Base-by-base conservation (phyloP, 1,139 yeast genomes). In the Groenewaldozyma auringiensis region DNA sequence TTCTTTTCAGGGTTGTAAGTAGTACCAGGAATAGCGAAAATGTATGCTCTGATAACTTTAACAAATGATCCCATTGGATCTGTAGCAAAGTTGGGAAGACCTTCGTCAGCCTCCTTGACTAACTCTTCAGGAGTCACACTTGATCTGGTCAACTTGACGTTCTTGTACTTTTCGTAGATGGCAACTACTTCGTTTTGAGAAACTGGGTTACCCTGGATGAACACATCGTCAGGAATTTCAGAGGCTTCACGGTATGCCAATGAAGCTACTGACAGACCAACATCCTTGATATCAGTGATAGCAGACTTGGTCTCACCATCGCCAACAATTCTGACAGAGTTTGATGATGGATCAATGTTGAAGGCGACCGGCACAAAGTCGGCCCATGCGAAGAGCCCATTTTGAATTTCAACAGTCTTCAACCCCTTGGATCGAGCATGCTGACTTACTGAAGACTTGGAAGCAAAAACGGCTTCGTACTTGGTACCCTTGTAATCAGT, bases 381-480 rank as follows among this genome's bases (percentile, higher is more conserved):
- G 11, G 29, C 9, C 9, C 11, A 8, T 17, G 71, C 71, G 58
- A 80, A 79, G 35, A 68, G 63, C 0, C 74, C 64, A 21, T 73
- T 73, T 44, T 52, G 42, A 17, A 81, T 56, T 50, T 73, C 78
- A 47, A 77, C 75, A 0, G 73, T 72, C 61, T 79, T 78, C 47
- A 78, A 55, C 2, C 81, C 82, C 18, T 58, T 60, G 2, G 56
- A 62, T 53, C 78, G 65, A 18, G 78, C 56, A 79, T 84, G 2
- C 83, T 74, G 33, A 85, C 83, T 47, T 80, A 70, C 61, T 71
- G 79, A 32, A 0, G 58, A 42, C 62, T 80, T 80, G 22, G 51
- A 17, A 1, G 46, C 54, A 29, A 76, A 53, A 69, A 66, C 1
- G 2, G 16, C 17, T 71, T 70, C 25, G 67, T 59, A 45, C 16